Evolutionary conservation across 257 asterid genomes (phyloP).

Genomic region (Salvia splendens): DNA sequence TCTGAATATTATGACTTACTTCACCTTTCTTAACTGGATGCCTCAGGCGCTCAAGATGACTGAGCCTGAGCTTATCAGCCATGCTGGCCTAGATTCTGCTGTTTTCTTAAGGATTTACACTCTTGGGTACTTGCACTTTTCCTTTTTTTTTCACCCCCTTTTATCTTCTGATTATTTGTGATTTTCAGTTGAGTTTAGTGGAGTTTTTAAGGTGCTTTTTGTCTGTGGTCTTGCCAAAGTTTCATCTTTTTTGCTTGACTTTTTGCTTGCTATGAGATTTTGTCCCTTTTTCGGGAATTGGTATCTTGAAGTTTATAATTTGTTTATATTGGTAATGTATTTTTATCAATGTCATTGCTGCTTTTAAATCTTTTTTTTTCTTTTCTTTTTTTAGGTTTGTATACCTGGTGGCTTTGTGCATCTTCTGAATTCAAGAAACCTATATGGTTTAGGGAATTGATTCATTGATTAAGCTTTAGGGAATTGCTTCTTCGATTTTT

Average conservation of each 20-base stretch:
- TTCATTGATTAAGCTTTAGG: not conserved
- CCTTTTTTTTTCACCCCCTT: not conserved
- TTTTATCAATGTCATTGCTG: not conserved
- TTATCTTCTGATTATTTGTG: not conserved
- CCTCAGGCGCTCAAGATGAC: constrained; percentile 94
- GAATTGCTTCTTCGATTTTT: constrained; percentile 4
- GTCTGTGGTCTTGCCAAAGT: not conserved
- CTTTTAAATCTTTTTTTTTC: not conserved
- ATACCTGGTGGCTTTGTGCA: not conserved
- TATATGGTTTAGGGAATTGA: not conserved
- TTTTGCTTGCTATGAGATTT: constrained; percentile 8
- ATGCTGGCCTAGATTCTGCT: constrained; percentile 98
- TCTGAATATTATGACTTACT: constrained; percentile 71
- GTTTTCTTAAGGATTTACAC: constrained; percentile 88
- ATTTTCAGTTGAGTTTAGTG: constrained; percentile 23
- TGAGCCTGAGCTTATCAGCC: constrained; percentile 72
- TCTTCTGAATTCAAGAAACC: constrained; percentile 19
- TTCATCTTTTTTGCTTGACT: not conserved
- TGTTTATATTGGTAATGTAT: not conserved
- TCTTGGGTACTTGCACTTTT: constrained; percentile 67
- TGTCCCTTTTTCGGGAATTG: not conserved
- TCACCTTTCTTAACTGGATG: constrained; percentile 96
- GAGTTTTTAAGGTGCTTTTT: constrained; percentile 16
- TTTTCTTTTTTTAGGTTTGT: not conserved
- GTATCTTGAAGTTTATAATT: constrained; percentile 1